Evolutionary conservation across 495 filamentous ascomycete genomes (phyloP).

Genomic region (Trichocladium antarcticum): DNA sequence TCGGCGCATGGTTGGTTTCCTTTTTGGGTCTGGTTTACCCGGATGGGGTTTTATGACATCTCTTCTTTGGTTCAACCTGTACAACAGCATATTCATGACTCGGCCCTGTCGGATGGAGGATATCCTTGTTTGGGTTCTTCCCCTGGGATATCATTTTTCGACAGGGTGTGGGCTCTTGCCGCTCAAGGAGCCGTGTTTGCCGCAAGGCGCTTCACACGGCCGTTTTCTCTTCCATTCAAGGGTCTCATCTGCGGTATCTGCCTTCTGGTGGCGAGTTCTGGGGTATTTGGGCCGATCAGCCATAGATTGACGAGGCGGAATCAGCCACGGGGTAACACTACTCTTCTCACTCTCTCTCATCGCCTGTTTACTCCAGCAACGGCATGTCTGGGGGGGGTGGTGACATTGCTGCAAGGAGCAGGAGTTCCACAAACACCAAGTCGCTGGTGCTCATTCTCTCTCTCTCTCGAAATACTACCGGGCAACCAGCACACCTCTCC

Average conservation of each 20-base stretch:
- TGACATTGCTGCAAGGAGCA: background rate
- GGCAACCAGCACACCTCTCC: constrained; percentile 2
- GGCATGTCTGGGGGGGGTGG: background rate
- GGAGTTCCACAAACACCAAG: background rate
- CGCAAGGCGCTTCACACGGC: background rate
- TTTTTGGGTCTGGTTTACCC: background rate
- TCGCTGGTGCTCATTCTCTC: constrained; percentile 10
- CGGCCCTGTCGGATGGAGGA: background rate
- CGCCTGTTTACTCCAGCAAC: background rate
- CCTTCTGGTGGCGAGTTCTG: background rate
- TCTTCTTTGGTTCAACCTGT: background rate
- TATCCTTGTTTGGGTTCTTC: background rate
- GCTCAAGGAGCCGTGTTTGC: too few species aligned
- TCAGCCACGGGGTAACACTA: constrained; percentile 3
- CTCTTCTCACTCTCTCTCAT: constrained; percentile 12
- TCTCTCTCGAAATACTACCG: constrained; percentile 9
- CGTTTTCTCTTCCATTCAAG: background rate
- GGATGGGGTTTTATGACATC: constrained; percentile 2
- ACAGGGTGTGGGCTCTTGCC: too few species aligned
- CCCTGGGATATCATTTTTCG: too few species aligned
- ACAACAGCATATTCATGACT: background rate
- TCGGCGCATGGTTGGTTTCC: constrained; percentile 3
- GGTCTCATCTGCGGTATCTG: background rate
- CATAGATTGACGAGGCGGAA: background rate
- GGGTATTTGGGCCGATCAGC: background rate